Conservation (phyloP, 192 early-diverging fungal species). For the Coemansia sp. region DNA sequence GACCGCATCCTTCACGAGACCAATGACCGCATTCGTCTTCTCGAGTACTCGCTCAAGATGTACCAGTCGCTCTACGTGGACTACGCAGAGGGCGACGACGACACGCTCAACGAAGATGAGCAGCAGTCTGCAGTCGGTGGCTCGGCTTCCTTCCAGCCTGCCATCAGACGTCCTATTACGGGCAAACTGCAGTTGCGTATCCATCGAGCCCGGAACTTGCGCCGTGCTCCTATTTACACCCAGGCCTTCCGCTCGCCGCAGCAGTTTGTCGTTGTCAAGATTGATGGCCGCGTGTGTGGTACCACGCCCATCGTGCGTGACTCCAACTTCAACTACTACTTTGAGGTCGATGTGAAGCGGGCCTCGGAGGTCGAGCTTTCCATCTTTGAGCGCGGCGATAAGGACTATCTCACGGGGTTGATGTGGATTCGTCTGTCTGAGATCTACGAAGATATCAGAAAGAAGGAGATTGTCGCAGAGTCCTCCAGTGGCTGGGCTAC, state of each 20-base stretch:
- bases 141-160: slow-evolving; percentile 52
- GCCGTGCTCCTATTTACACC: slow-evolving; percentile 59
- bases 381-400: slow-evolving; percentile 81
- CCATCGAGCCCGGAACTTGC: slow-evolving; percentile 61
- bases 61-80: slow-evolving; percentile 86
- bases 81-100: slow-evolving; percentile 74
- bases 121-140: background rate
- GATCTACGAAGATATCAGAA: slow-evolving; percentile 83
- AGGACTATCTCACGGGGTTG: slow-evolving; percentile 75
- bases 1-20: slow-evolving; percentile 57
- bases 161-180: slow-evolving; percentile 68
- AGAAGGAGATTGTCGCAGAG: slow-evolving; percentile 63
- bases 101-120: slow-evolving; percentile 48
- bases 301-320: slow-evolving; percentile 73
- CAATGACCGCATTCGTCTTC: slow-evolving; percentile 73
- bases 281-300: slow-evolving; percentile 80
- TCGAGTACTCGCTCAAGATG: slow-evolving; percentile 75
- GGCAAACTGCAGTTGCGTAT: slow-evolving; percentile 73
- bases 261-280: slow-evolving; percentile 74
- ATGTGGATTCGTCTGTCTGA: slow-evolving; percentile 95
- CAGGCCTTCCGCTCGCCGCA: slow-evolving; percentile 61
- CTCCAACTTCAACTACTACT: slow-evolving; percentile 81
- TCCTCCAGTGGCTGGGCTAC: slow-evolving; percentile 60
- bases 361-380: slow-evolving; percentile 91
- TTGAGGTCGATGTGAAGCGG: slow-evolving; percentile 86